phyloP scores from a whole-genome alignment of 2,329 filamentous ascomycete genomes.

The Arachnopeziza araneosa region DNA sequence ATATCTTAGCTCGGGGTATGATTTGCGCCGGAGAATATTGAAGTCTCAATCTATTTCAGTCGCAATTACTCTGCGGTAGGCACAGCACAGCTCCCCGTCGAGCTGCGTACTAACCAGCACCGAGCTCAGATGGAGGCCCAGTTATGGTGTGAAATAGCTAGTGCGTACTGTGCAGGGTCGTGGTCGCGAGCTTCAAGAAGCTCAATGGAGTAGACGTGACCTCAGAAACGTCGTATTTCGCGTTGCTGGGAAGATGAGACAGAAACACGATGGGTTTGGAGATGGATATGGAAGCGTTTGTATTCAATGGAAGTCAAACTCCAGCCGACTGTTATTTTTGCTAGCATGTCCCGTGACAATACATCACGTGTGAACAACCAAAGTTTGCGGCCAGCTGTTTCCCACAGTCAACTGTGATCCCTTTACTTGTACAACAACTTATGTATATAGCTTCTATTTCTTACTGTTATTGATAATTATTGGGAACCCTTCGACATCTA shows the following conservation, averaged over 20 bases:
- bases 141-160: neutral
- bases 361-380: neutral
- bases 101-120: neutral
- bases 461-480: too few relatives aligned
- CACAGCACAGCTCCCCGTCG: neutral
- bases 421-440: too few relatives aligned
- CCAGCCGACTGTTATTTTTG: neutral
- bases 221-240: neutral
- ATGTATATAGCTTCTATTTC: too few relatives aligned
- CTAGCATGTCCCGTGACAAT: neutral
- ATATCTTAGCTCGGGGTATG: slow-evolving; percentile 1
- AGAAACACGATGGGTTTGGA: neutral
- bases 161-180: neutral
- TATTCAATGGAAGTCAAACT: neutral
- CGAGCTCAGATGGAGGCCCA: neutral
- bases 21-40: slow-evolving; percentile 22
- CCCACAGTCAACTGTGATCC: too few relatives aligned
- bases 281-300: neutral
- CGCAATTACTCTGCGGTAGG: neutral
- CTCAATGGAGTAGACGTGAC: neutral
- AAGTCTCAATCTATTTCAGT: neutral
- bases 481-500: too few relatives aligned
- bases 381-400: neutral
- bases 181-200: neutral
- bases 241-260: neutral